Percentiles rank a stretch among this genome's conserved stretches.
phyloP scores from a whole-genome alignment of 2,329 filamentous ascomycete species.

The Sclerotiophoma versabilis region DNA sequence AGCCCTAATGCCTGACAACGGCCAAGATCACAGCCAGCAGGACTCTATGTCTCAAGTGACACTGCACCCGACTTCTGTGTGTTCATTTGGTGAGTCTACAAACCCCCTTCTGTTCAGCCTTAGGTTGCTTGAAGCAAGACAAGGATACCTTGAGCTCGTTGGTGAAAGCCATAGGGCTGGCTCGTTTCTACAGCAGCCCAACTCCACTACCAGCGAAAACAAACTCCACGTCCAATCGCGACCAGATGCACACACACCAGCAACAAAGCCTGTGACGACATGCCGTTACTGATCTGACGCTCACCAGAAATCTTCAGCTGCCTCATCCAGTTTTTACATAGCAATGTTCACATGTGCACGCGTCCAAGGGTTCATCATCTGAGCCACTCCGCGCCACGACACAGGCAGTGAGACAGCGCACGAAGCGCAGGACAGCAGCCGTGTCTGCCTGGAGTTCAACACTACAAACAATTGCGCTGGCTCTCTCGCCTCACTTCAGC shows the following conservation, averaged over 20 bases:
- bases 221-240: constrained; percentile 17
- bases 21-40: neutral
- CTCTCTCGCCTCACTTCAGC: neutral
- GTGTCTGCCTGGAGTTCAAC: constrained; percentile 29
- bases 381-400: constrained; percentile 42
- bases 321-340: neutral
- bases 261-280: constrained; percentile 16
- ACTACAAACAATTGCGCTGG: constrained; percentile 15
- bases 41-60: neutral
- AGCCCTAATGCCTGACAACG: constrained; percentile 1
- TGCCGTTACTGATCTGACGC: constrained; percentile 9
- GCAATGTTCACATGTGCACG: constrained; percentile 39
- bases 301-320: constrained; percentile 7
- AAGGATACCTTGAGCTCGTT: constrained; percentile 12
- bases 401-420: constrained; percentile 30
- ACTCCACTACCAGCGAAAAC: constrained; percentile 14
- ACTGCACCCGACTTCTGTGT: neutral
- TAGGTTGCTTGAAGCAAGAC: neutral
- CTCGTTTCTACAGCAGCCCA: constrained; percentile 17
- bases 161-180: constrained; percentile 11
- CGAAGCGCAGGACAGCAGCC: constrained; percentile 7
- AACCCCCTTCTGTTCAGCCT: neutral
- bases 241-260: constrained; percentile 13
- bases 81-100: neutral
- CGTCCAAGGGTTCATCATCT: constrained; percentile 40